These are phyloP conservation scores for Nothophytophthora sp. DNA, from an alignment of 352 stramenopile genomes.

Conservation along the genomic window DNA sequence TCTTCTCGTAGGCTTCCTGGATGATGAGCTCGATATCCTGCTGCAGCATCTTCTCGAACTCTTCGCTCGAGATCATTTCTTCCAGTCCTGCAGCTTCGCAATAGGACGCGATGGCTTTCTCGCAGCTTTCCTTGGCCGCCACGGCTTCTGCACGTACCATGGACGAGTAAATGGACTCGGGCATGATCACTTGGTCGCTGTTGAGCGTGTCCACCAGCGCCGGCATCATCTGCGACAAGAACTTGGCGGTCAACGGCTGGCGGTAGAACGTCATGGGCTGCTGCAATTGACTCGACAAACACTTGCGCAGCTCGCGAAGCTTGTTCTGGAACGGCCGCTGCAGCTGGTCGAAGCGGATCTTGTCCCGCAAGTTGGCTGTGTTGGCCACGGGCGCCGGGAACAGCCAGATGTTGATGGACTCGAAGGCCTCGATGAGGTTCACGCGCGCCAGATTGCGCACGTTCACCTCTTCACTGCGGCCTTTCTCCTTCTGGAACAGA, in stretches of 20 bases:
- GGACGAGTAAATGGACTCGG: constrained; percentile 87
- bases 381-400: constrained; percentile 82
- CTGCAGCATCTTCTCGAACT: constrained; percentile 59
- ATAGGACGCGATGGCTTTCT: constrained; percentile 62
- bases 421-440: constrained; percentile 78
- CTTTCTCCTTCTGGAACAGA: constrained; percentile 85
- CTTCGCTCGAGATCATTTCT: constrained; percentile 55
- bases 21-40: constrained; percentile 63
- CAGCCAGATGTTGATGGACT: constrained; percentile 88
- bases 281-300: constrained; percentile 67
- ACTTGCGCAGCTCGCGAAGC: constrained; percentile 71
- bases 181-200: constrained; percentile 88
- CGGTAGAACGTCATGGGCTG: constrained; percentile 79
- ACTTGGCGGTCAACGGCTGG: constrained; percentile 66
- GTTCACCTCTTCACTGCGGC: constrained; percentile 77
- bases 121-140: constrained; percentile 54
- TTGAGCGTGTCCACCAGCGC: constrained; percentile 80
- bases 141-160: constrained; percentile 82
- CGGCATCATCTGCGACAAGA: constrained; percentile 80
- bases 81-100: constrained; percentile 67
- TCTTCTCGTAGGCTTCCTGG: constrained; percentile 46
- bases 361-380: constrained; percentile 75
- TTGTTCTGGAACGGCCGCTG: constrained; percentile 79
- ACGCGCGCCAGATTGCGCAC: constrained; percentile 76
- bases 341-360: constrained; percentile 86